Percentiles rank a stretch among this genome's conserved stretches.
These are phyloP conservation scores for Nakazawaea laoshanensis DNA, from an alignment of 805 yeast genomes.

Conservation along the genomic window DNA sequence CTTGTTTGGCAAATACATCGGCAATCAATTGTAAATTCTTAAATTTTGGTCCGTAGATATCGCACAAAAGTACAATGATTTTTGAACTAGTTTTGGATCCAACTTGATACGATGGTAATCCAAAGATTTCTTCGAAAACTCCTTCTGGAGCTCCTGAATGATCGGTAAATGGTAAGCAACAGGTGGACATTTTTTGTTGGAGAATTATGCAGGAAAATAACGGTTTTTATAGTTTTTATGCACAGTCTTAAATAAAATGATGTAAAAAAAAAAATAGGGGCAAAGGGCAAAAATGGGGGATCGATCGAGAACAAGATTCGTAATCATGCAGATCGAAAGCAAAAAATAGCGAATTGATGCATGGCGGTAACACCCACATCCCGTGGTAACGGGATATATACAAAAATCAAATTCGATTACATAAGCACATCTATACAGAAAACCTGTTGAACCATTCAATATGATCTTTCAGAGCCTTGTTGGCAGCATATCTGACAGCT, in stretches of 20 bases:
- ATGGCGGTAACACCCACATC: no score
- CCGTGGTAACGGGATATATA: no score
- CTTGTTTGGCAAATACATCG: slow-evolving; percentile 47
- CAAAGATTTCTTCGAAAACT: not conserved
- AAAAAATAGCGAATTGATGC: no score
- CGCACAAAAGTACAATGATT: slow-evolving; percentile 58
- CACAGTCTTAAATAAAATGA: no score
- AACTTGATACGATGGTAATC: slow-evolving; percentile 14
- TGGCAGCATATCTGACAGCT: slow-evolving; percentile 52
- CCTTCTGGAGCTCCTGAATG: not conserved
- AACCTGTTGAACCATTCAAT: slow-evolving; percentile 19
- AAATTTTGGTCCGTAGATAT: slow-evolving; percentile 55
- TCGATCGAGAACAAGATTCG: no score
- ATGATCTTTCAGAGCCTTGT: slow-evolving; percentile 51
- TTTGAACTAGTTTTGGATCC: slow-evolving; percentile 36
- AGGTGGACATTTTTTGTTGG: not conserved
- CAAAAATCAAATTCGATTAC: no score
- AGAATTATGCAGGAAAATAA: no score
- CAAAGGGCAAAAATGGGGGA: no score
- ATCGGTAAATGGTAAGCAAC: not conserved
- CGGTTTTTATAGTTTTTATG: slow-evolving; percentile 31
- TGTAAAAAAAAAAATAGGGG: no score
- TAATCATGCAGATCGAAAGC: no score
- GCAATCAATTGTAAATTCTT: slow-evolving; percentile 56
- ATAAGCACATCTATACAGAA: no score